Evolutionary conservation across 2,329 filamentous ascomycete species (phyloP), one percentile per base, ranked within the genome.

Genomic region (Coleophoma crateriformis): DNA sequence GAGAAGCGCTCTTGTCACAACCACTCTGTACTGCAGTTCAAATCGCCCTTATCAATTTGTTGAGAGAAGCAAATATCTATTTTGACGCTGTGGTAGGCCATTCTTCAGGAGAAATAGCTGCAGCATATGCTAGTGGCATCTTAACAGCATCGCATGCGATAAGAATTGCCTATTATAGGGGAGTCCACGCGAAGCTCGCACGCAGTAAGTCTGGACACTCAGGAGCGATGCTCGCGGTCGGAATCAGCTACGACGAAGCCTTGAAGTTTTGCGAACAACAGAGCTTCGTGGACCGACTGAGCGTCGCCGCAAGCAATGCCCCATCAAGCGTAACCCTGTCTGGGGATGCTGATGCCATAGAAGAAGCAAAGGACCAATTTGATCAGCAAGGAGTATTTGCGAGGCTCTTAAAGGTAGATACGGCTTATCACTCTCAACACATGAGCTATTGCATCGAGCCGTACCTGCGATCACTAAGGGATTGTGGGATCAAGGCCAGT

Each of bases 261-360:
- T n/a, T n/a, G n/a, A n/a, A n/a, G n/a, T n/a, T n/a, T n/a, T n/a
- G n/a, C n/a, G n/a, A n/a, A n/a, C n/a, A n/a, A n/a, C n/a, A n/a
- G n/a, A n/a, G n/a, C n/a, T n/a, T n/a, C n/a, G n/a, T n/a, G n/a
- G n/a, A n/a, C n/a, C n/a, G n/a, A n/a, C n/a, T n/a, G n/a, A n/a
- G n/a, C n/a, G 56, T 67, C 20, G 66, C 67, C 7, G 63, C 59
- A 10, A 54, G 55, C n/a, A 62, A 59, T 46, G 40, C 33, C 12
- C 54, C 55, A 2, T 32, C 37, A 10, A 57, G 42, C 42, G 51
- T 58, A 4, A 61, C 58, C 2, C 5, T 60, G 2, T 55, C 54
- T 14, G 59, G 59, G 13, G 53, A 56, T 4, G 48, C 55, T 14
- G n/a, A 47, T 12, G 27, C 46, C 17, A 32, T 38, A 2, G 44